Evolutionary conservation across 306 rosid genomes (phyloP).

Genomic region (Mucuna pruriens): DNA sequence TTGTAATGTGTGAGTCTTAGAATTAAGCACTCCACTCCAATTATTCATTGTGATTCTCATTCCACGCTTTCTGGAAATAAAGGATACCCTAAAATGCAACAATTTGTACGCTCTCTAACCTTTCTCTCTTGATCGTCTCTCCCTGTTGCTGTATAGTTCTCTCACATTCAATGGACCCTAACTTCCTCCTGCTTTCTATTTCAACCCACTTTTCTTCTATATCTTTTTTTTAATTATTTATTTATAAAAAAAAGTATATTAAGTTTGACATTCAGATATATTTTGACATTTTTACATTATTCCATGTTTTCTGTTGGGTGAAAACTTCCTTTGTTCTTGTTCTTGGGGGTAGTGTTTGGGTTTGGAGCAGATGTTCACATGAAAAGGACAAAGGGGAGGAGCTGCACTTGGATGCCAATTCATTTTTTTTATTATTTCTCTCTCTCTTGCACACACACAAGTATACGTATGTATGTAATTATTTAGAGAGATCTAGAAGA

Average conservation of each 20-base stretch:
- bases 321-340: not conserved
- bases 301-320: constrained; percentile 8
- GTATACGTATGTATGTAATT: not conserved
- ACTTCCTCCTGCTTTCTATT: not conserved
- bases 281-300: no score
- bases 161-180: not conserved
- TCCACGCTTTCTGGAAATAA: constrained; percentile 24
- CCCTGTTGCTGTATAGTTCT: not conserved
- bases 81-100: constrained; percentile 14
- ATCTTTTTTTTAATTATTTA: not conserved
- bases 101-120: not conserved
- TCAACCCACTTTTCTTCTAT: not conserved
- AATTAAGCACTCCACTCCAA: not conserved
- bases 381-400: not conserved
- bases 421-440: not conserved
- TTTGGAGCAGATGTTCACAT: not conserved
- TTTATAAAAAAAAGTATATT: not conserved
- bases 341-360: not conserved
- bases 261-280: not conserved
- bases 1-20: not conserved
- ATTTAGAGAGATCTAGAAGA: constrained; percentile 25
- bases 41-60: not conserved
- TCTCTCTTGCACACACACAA: not conserved
- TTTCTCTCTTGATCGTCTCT: not conserved
- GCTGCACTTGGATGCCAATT: not conserved